phyloP scores from a whole-genome alignment of 257 asterid genomes.

The Cruciata laevipes region DNA sequence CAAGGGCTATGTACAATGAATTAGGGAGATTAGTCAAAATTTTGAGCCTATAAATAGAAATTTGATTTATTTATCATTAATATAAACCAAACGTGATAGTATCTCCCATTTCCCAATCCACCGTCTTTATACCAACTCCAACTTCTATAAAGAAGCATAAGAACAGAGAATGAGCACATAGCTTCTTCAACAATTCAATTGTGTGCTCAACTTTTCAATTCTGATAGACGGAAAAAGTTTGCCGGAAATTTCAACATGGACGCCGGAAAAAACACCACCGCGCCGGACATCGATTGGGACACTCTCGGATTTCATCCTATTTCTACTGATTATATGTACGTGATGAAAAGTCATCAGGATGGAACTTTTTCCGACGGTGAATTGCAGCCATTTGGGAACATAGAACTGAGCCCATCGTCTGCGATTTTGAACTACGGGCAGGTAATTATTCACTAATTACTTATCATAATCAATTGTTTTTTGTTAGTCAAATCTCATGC shows the following conservation, averaged over 20 bases:
- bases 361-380: conserved; percentile 62
- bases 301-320: conserved; percentile 63
- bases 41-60: no score
- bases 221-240: not conserved
- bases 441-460: conserved; percentile 24
- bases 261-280: not conserved
- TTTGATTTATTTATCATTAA: no score
- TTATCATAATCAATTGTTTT: conserved; percentile 6
- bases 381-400: conserved; percentile 77
- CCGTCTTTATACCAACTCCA: not conserved
- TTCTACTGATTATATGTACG: conserved; percentile 85
- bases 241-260: not conserved
- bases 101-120: not conserved
- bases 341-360: conserved; percentile 69
- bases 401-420: conserved; percentile 88
- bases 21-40: no score
- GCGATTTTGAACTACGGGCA: conserved; percentile 92
- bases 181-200: not conserved
- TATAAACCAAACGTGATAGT: not conserved
- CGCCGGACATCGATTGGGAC: conserved; percentile 65
- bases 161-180: not conserved
- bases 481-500: not conserved
- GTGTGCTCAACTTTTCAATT: not conserved
- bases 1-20: not conserved
- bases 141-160: not conserved